Percentiles rank a stretch among this genome's conserved stretches.
Conservation (phyloP, 2,329 filamentous ascomycete species). For the Hymenoscyphus linearis region DNA sequence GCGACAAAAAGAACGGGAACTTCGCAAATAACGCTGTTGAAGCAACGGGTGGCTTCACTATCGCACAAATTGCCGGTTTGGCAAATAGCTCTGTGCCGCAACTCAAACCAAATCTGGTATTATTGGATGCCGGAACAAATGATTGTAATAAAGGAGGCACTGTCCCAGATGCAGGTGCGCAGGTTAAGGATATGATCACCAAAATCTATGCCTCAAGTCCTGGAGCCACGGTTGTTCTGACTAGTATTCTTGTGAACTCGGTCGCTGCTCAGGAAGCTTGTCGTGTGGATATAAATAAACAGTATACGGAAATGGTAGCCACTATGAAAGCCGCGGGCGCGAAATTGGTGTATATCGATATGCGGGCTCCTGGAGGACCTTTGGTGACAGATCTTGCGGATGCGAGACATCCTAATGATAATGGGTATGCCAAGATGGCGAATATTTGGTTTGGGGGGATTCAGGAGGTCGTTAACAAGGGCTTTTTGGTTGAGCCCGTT, state of each 20-base stretch:
- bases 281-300: background rate
- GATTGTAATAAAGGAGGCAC: background rate
- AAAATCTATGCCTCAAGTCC: background rate
- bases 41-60: conserved; percentile 28
- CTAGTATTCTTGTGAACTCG: conserved; percentile 33
- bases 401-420: conserved; percentile 2
- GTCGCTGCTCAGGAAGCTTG: conserved; percentile 23
- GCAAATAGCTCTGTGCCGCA: conserved; percentile 10
- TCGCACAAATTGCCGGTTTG: conserved; percentile 24
- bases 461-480: conserved; percentile 1
- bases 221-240: conserved; percentile 18
- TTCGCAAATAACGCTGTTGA: conserved; percentile 32
- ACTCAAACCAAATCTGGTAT: conserved; percentile 28
- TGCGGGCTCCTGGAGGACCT: background rate
- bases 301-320: background rate
- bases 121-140: conserved; percentile 8
- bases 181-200: background rate
- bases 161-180: background rate
- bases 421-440: conserved; percentile 2
- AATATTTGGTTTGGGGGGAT: conserved; percentile 1
- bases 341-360: conserved; percentile 2
- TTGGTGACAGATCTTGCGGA: background rate
- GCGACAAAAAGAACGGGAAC: conserved; percentile 26
- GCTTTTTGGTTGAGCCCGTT: background rate
- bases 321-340: background rate